Percentiles rank a stretch among this genome's conserved stretches.
Conservation (phyloP, 2,329 filamentous ascomycete genomes). For the Calonectria pseudoreteaudii region DNA sequence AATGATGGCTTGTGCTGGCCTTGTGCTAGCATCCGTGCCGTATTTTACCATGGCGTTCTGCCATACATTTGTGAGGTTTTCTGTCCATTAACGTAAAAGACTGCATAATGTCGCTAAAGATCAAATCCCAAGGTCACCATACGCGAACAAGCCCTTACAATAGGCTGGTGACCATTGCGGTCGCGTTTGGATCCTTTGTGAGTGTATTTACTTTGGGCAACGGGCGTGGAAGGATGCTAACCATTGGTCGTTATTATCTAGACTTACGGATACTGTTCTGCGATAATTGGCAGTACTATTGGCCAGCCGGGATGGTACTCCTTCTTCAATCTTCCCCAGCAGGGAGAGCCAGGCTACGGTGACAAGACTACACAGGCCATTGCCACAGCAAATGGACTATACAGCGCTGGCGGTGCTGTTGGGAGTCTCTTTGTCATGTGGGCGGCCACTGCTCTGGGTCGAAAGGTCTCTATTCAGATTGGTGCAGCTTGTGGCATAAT, state of each 20-base stretch:
- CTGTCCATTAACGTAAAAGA: not conserved
- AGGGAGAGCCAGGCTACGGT: conserved; percentile 58
- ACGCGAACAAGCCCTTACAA: conserved; percentile 46
- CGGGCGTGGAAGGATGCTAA: not conserved
- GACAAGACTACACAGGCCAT: conserved; percentile 59
- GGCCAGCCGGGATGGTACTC: conserved; percentile 64
- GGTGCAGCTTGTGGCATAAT: conserved; percentile 57
- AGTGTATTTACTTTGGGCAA: conserved; percentile 5
- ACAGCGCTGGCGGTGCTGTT: conserved; percentile 60
- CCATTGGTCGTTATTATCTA: conserved; percentile 22
- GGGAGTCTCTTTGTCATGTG: conserved; percentile 62
- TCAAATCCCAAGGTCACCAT: not conserved
- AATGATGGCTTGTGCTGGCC: not conserved
- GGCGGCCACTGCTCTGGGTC: conserved; percentile 57
- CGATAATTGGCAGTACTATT: conserved; percentile 63
- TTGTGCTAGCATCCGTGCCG: not conserved
- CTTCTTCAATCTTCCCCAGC: conserved; percentile 59
- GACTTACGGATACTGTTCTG: conserved; percentile 64
- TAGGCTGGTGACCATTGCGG: conserved; percentile 49
- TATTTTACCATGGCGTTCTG: conserved; percentile 1
- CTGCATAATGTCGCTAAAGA: conserved; percentile 16
- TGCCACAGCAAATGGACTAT: conserved; percentile 61
- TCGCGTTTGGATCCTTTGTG: conserved; percentile 49
- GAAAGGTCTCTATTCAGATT: conserved; percentile 59
- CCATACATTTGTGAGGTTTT: not conserved